A percentile compares a stretch with the other conserved stretches of the same genome.
phyloP scores from a whole-genome alignment of 768 basidiomycete genomes.

The Russula sp. region DNA sequence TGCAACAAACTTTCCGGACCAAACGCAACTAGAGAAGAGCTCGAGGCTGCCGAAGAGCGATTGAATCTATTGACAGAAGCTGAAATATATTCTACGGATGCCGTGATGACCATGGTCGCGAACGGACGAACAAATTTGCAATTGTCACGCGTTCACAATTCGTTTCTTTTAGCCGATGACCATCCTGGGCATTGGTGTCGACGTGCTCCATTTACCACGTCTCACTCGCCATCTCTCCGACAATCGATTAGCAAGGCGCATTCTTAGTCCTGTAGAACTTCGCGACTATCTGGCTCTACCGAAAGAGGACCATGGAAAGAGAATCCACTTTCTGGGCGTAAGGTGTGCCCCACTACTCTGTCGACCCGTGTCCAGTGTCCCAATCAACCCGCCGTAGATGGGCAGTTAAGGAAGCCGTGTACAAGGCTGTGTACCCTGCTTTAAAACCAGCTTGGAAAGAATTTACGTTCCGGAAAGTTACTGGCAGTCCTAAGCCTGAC shows the following conservation, averaged over 20 bases:
- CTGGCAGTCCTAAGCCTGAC: slow-evolving; percentile 41
- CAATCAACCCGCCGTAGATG: slow-evolving; percentile 50
- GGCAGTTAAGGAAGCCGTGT: slow-evolving; percentile 82
- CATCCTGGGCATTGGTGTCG: slow-evolving; percentile 74
- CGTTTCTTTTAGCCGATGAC: slow-evolving; percentile 41
- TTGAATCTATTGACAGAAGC: slow-evolving; percentile 49
- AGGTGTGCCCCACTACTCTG: slow-evolving; percentile 49
- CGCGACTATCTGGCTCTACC: slow-evolving; percentile 42
- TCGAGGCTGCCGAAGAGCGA: slow-evolving; percentile 40
- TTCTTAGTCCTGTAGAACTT: slow-evolving; percentile 55
- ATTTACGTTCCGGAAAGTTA: slow-evolving; percentile 42
- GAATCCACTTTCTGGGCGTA: slow-evolving; percentile 61
- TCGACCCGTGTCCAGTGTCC: slow-evolving; percentile 16
- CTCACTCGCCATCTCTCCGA: slow-evolving; percentile 54
- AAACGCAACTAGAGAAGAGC: slow-evolving; percentile 48
- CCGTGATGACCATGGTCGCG: slow-evolving; percentile 22
- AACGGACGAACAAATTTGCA: neutral
- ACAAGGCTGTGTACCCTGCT: slow-evolving; percentile 75
- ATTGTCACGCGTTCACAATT: slow-evolving; percentile 4
- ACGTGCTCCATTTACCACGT: slow-evolving; percentile 68
- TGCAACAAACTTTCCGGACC: slow-evolving; percentile 56
- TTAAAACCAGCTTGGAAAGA: slow-evolving; percentile 72
- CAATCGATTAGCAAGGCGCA: slow-evolving; percentile 52
- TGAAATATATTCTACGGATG: slow-evolving; percentile 42
- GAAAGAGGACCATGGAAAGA: slow-evolving; percentile 25